Base-by-base conservation (phyloP, 495 filamentous ascomycete genomes). In the Aspergillus kassunensis region DNA sequence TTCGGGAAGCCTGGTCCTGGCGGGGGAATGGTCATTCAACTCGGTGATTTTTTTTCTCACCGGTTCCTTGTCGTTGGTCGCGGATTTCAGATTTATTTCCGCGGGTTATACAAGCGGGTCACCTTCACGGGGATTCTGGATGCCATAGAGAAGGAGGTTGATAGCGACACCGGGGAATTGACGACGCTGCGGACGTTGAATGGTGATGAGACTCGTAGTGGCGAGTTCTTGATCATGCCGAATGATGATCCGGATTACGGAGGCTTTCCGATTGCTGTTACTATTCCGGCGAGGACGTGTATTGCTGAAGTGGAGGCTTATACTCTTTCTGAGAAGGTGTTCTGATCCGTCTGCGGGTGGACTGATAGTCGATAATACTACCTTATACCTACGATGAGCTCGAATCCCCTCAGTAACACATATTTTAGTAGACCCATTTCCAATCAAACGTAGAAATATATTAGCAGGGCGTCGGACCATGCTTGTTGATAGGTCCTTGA, bases 191-290 rank as follows among this genome's bases (percentile, higher is more conserved):
- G 45, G n/a, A 30, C 39, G 16, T 39, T 49, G 12, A 49, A 49
- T 18, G 31, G 33, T 13, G 45, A 39, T 25, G 45, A 81, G 70
- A 78, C 74, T 3, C 45, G 70, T 12, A 72, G 74, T 61, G 75
- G 76, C 3, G 59, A 54, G 33, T 68, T 63, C 29, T 60, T 49
- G 16, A 76, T 77, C 42, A 80, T 80, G 76, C 76, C 75, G 5
- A 70, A 66, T 51, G 74, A 77, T 37, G 58, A 74, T 45, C 73
- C 75, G 6, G 72, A 79, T 49, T 77, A 79, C 63, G 76, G 76
- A n/a, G 69, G 67, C 1, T 73, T 75, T 42, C 71, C 70, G n/a
- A 78, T 77, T 33, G 62, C 64, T 44, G 67, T 79, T 10, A 77
- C 72, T 4, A 71, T 78, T 27, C 75, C 74, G 13, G 68, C 70